phyloP scores from a whole-genome alignment of 768 basidiomycete genomes.

The Calocybe cyanea region DNA sequence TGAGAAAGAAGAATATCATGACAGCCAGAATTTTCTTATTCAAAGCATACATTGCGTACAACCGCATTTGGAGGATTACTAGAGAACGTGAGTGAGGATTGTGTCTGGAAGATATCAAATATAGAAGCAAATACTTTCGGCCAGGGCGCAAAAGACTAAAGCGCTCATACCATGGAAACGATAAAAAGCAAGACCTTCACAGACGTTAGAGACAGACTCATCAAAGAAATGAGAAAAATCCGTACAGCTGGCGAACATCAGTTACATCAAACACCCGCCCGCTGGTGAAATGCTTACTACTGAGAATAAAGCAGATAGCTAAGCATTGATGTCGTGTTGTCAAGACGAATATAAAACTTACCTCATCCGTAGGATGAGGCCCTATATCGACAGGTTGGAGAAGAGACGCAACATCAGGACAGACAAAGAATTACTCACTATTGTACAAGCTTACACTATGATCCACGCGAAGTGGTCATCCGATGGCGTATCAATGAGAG shows the following conservation, averaged over 20 bases:
- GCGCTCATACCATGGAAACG: conserved; percentile 47
- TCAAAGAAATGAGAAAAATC: conserved; percentile 34
- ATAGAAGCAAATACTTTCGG: conserved; percentile 37
- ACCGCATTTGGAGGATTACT: conserved; percentile 60
- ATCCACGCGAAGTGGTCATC: not conserved
- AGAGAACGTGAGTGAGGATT: not conserved
- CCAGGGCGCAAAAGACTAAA: no score
- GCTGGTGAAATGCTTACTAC: conserved; percentile 25
- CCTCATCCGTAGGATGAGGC: conserved; percentile 31
- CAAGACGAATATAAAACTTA: conserved; percentile 18
- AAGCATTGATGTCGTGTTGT: no score
- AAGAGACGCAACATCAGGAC: not conserved
- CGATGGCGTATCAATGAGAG: not conserved
- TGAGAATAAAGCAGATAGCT: conserved; percentile 10
- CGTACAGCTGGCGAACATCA: conserved; percentile 12
- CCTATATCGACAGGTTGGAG: conserved; percentile 21
- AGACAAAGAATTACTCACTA: conserved; percentile 14
- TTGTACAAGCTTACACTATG: conserved; percentile 55
- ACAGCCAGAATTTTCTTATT: conserved; percentile 46
- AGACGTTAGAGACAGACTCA: no score
- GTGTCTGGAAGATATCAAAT: no score
- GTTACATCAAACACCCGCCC: not conserved
- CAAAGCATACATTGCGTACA: conserved; percentile 57
- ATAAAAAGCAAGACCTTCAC: conserved; percentile 62
- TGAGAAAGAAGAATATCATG: conserved; percentile 41